A percentile compares a stretch with the other conserved stretches of the same genome.
Evolutionary conservation across 2,329 filamentous ascomycete genomes (phyloP).

Genomic region (Ophiostoma perfectum): DNA sequence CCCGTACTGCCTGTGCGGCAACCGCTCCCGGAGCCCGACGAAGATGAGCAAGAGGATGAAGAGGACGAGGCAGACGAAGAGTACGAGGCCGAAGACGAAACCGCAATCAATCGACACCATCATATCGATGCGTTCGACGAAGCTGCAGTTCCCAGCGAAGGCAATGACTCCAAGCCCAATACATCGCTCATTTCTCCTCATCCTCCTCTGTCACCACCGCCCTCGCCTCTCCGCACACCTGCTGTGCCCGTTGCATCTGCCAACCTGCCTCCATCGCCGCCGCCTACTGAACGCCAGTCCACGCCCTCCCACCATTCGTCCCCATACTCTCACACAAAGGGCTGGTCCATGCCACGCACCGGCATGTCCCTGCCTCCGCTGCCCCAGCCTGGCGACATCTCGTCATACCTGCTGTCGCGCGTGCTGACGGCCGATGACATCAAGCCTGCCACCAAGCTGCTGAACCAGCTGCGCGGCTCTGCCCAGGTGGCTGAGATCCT

Average conservation of each 20-base stretch:
- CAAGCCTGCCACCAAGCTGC: slow-evolving; percentile 78
- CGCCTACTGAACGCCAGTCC: slow-evolving; percentile 24
- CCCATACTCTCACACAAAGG: slow-evolving; percentile 43
- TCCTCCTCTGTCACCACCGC: slow-evolving; percentile 24
- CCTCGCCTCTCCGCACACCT: slow-evolving; percentile 23
- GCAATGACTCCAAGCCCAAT: slow-evolving; percentile 2
- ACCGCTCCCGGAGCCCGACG: slow-evolving; percentile 58
- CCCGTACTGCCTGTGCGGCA: slow-evolving; percentile 84
- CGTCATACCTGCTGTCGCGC: slow-evolving; percentile 78
- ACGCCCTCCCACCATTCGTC: slow-evolving; percentile 30
- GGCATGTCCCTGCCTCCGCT: slow-evolving; percentile 78
- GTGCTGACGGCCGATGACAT: slow-evolving; percentile 95
- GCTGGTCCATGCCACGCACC: slow-evolving; percentile 93
- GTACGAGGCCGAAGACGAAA: slow-evolving; percentile 46
- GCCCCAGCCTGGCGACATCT: slow-evolving; percentile 75
- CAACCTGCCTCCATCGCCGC: slow-evolving; percentile 22
- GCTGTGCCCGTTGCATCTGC: not conserved
- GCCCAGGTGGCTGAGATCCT: slow-evolving; percentile 79
- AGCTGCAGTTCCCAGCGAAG: slow-evolving; percentile 27
- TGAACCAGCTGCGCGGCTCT: slow-evolving; percentile 73
- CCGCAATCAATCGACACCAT: slow-evolving; percentile 2
- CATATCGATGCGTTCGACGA: not conserved
- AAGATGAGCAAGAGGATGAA: slow-evolving; percentile 46
- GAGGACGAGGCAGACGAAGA: slow-evolving; percentile 43
- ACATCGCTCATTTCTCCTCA: slow-evolving; percentile 17